Evolutionary conservation across 768 basidiomycete genomes (phyloP).

Genomic region (Suillus spraguei): DNA sequence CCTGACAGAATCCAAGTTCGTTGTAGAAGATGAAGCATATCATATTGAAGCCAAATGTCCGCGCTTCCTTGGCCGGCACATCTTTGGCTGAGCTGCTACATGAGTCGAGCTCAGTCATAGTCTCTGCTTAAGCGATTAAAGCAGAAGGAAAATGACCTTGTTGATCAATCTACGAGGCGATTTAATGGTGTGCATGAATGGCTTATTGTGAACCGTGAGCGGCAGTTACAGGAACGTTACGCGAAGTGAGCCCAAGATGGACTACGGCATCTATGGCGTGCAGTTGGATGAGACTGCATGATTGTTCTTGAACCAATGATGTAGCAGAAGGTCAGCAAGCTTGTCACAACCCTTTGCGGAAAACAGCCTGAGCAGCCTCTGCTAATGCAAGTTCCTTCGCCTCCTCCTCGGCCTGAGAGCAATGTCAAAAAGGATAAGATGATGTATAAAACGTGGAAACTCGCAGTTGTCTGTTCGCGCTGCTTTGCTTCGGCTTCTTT

Average conservation of each 20-base stretch:
- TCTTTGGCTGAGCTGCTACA: too few relatives aligned
- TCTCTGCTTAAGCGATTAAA: too few relatives aligned
- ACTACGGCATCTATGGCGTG: background rate
- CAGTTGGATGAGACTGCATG: background rate
- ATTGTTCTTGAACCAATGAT: background rate
- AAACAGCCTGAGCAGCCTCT: slow-evolving; percentile 31
- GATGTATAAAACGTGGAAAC: background rate
- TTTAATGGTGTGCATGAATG: background rate
- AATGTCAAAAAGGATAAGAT: background rate
- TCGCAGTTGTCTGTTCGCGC: slow-evolving; percentile 22
- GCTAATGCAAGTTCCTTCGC: slow-evolving; percentile 33
- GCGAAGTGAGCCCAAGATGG: background rate
- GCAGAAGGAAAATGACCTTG: slow-evolving; percentile 1
- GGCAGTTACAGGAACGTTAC: background rate
- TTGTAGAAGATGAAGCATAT: background rate
- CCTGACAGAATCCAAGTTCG: too few relatives aligned
- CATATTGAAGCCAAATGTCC: background rate
- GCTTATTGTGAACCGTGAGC: background rate
- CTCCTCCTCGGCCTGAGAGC: slow-evolving; percentile 26
- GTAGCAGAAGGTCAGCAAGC: background rate
- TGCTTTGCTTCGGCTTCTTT: slow-evolving; percentile 26
- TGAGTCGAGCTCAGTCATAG: background rate
- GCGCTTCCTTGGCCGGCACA: background rate
- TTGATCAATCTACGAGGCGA: background rate
- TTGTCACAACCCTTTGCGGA: slow-evolving; percentile 21